These are phyloP conservation scores for Microsporum canis DNA, from an alignment of 2,329 filamentous ascomycete genomes.

Conservation along the genomic window DNA sequence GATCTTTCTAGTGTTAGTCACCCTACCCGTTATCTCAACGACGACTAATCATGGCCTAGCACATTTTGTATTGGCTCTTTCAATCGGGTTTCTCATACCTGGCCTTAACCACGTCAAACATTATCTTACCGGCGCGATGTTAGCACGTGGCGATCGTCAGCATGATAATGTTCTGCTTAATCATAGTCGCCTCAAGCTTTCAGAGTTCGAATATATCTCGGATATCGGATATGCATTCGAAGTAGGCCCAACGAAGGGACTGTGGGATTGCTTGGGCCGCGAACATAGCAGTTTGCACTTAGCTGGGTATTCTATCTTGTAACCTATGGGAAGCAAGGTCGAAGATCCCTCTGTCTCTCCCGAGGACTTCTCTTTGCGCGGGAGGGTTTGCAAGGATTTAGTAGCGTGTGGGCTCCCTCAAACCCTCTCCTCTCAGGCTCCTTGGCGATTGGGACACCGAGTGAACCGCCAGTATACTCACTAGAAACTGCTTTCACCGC, in stretches of 20 bases:
- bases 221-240: constrained; percentile 19
- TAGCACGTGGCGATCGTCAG: constrained; percentile 22
- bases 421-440: too few relatives aligned
- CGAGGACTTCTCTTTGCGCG: too few relatives aligned
- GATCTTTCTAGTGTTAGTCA: background rate
- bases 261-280: constrained; percentile 18
- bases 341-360: too few relatives aligned
- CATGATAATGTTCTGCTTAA: constrained; percentile 25
- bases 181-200: constrained; percentile 20
- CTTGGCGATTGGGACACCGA: too few relatives aligned
- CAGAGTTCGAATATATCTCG: constrained; percentile 22
- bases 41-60: background rate
- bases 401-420: too few relatives aligned
- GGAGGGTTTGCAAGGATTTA: too few relatives aligned
- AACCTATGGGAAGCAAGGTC: constrained; percentile 18
- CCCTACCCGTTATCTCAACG: background rate
- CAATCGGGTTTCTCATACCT: background rate
- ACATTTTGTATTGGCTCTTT: background rate
- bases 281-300: constrained; percentile 25
- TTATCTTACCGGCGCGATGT: too few relatives aligned
- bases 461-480: too few relatives aligned
- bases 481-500: too few relatives aligned
- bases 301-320: constrained; percentile 25
- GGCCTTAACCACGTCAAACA: background rate
- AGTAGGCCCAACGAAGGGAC: constrained; percentile 12